Evolutionary conservation across 2,329 filamentous ascomycete genomes (phyloP).

Genomic region (Colletotrichum cordylinicola): DNA sequence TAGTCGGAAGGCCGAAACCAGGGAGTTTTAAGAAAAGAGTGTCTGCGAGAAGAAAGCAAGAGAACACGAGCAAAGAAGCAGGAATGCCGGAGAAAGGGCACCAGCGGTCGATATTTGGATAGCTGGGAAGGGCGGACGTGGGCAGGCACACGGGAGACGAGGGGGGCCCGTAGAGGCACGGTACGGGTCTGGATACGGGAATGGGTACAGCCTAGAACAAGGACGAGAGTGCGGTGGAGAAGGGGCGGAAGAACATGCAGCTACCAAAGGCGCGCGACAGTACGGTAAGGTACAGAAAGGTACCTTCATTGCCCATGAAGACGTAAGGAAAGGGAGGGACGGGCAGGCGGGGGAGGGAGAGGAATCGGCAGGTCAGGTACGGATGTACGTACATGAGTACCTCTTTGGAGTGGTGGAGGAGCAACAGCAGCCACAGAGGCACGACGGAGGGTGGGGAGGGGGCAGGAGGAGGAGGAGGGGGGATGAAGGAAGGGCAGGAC

Average conservation of each 20-base stretch:
- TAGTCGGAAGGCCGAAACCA: conserved; percentile 43
- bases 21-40: not conserved
- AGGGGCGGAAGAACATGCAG: conserved; percentile 51
- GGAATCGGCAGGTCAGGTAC: not conserved
- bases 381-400: not conserved
- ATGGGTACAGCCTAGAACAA: conserved; percentile 29
- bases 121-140: conserved; percentile 21
- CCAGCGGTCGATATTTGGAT: conserved; percentile 23
- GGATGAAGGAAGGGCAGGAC: not conserved
- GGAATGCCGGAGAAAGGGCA: conserved; percentile 27
- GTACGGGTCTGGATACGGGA: conserved; percentile 29
- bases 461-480: not conserved
- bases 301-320: not conserved
- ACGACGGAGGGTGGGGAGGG: not conserved
- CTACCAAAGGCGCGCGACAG: conserved; percentile 24
- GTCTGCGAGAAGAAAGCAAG: conserved; percentile 6
- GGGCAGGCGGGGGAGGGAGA: conserved; percentile 26
- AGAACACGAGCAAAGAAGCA: conserved; percentile 25
- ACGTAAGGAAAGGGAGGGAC: conserved; percentile 22
- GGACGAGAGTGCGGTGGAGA: conserved; percentile 43
- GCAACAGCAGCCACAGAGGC: not conserved
- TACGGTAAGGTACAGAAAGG: not conserved
- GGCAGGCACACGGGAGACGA: conserved; percentile 29
- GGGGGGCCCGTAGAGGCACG: conserved; percentile 41
- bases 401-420: conserved; percentile 25